Percentiles rank a stretch among this genome's conserved stretches.
phyloP scores from a whole-genome alignment of 2,329 filamentous ascomycete species.

The Aspergillus carbonarius region DNA sequence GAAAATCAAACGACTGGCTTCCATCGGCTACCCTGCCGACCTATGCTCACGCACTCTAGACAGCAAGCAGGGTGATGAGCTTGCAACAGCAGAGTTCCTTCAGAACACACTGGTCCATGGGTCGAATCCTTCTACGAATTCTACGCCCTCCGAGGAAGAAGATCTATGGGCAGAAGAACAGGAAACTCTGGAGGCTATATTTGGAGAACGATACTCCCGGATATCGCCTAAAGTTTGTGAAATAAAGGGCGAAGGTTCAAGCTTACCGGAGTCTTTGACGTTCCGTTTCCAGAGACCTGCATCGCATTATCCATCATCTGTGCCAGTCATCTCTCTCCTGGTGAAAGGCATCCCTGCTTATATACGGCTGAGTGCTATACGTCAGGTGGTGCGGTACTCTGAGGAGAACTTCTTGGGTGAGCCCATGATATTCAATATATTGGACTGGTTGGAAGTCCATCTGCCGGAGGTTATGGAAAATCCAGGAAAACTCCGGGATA shows the following conservation, averaged over 20 bases:
- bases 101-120: constrained; percentile 66
- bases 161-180: constrained; percentile 83
- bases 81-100: constrained; percentile 72
- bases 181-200: constrained; percentile 79
- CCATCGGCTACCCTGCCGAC: constrained; percentile 81
- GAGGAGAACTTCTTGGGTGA: constrained; percentile 71
- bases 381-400: constrained; percentile 71
- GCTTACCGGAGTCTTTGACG: constrained; percentile 46
- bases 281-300: constrained; percentile 70
- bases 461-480: constrained; percentile 78
- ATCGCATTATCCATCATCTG: constrained; percentile 66
- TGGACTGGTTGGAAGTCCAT: constrained; percentile 88
- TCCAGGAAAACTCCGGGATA: constrained; percentile 79
- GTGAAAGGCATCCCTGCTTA: constrained; percentile 77
- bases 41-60: constrained; percentile 78
- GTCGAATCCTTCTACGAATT: constrained; percentile 19
- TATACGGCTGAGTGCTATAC: constrained; percentile 84
- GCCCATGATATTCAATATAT: constrained; percentile 84
- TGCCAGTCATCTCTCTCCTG: constrained; percentile 68
- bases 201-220: constrained; percentile 68
- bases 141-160: constrained; percentile 35
- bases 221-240: constrained; percentile 65
- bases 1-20: constrained; percentile 75
- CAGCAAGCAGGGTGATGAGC: constrained; percentile 68
- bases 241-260: constrained; percentile 60